These are phyloP conservation scores for Arxiozyma heterogenica DNA, from an alignment of 1,139 yeast genomes.

Conservation along the genomic window DNA sequence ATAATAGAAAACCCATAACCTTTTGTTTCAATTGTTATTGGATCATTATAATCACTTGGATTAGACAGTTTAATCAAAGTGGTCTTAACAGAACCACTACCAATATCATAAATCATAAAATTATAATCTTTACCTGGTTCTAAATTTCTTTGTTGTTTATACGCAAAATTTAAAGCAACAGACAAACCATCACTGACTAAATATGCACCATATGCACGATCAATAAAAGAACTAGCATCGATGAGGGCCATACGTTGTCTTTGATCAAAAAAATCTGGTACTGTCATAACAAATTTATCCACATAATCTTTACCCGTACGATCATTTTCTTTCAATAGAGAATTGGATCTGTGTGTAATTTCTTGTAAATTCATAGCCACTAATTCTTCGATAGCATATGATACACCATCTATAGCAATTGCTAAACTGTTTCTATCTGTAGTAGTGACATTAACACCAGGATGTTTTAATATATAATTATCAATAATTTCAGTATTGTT, in stretches of 20 bases:
- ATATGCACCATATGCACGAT: slow-evolving; percentile 43
- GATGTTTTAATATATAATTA: slow-evolving; percentile 45
- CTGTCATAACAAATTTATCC: slow-evolving; percentile 39
- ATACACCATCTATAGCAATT: slow-evolving; percentile 42
- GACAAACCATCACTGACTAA: slow-evolving; percentile 86
- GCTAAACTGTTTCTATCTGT: slow-evolving; percentile 47
- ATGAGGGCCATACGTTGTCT: slow-evolving; percentile 61
- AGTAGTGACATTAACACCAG: slow-evolving; percentile 49
- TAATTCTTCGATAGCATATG: slow-evolving; percentile 64
- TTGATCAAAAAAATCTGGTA: slow-evolving; percentile 63
- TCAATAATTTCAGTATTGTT: slow-evolving; percentile 40
- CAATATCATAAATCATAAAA: slow-evolving; percentile 78
- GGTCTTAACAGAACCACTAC: slow-evolving; percentile 86
- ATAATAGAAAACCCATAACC: slow-evolving; percentile 63
- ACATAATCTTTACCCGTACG: slow-evolving; percentile 53
- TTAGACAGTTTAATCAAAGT: slow-evolving; percentile 62
- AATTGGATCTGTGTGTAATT: slow-evolving; percentile 54
- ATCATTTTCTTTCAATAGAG: slow-evolving; percentile 36
- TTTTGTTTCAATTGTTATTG: slow-evolving; percentile 48
- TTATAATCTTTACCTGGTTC: slow-evolving; percentile 43
- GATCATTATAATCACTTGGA: slow-evolving; percentile 33
- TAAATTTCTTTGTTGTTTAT: slow-evolving; percentile 29
- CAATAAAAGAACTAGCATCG: slow-evolving; percentile 46
- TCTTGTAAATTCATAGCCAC: slow-evolving; percentile 75
- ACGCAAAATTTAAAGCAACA: slow-evolving; percentile 68